Conservation (phyloP, 805 yeast species). For the Myxozyma vanderwaltii region DNA sequence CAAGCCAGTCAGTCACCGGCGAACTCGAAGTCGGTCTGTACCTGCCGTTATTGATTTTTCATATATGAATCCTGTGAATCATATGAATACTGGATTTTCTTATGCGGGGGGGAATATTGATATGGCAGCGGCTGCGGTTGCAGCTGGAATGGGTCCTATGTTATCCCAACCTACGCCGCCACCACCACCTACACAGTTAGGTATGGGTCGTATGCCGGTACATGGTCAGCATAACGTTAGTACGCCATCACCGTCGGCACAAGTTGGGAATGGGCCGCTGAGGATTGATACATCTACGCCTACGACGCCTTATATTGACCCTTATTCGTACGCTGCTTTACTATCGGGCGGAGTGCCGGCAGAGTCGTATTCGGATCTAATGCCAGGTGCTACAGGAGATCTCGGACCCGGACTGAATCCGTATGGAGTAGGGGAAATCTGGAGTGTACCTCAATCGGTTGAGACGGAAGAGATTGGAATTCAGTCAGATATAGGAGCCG, state of each 20-base stretch:
- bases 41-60: constrained; percentile 29
- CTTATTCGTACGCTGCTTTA: constrained; percentile 5
- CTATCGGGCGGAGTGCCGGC: not conserved
- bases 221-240: not conserved
- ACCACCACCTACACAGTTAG: not conserved
- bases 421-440: not conserved
- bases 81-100: constrained; percentile 9
- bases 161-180: not conserved
- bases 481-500: not conserved
- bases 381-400: not conserved
- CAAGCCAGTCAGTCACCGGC: constrained; percentile 17
- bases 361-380: not conserved
- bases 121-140: constrained; percentile 8
- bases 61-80: constrained; percentile 12
- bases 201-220: not conserved
- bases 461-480: not conserved
- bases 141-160: constrained; percentile 1
- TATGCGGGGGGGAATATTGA: not conserved
- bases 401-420: constrained; percentile 1
- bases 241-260: not conserved
- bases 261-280: not conserved
- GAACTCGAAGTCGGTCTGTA: constrained; percentile 32
- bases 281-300: not conserved
- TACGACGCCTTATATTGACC: not conserved
- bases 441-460: not conserved